Conservation (phyloP, 805 yeast genomes). For the Saccharomycopsis sp. region DNA sequence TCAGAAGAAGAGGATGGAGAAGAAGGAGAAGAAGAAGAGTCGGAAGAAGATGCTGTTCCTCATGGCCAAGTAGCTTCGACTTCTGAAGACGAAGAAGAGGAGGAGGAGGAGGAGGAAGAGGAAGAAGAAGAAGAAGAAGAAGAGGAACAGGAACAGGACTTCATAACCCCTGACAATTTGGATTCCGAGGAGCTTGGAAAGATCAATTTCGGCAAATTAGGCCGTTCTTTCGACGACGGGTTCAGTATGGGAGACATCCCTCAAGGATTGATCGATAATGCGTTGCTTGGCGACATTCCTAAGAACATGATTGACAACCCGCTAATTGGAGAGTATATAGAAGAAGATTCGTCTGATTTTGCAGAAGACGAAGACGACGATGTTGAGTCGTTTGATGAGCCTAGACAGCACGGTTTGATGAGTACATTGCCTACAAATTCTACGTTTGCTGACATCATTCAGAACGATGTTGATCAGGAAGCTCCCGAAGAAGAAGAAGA, state of each 20-base stretch:
- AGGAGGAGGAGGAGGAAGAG: constrained; percentile 9
- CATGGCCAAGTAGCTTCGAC: constrained; percentile 4
- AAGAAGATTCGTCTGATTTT: constrained; percentile 10
- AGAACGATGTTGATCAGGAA: background rate
- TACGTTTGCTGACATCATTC: constrained; percentile 8
- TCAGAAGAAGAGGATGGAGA: constrained; percentile 3
- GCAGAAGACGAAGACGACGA: constrained; percentile 19
- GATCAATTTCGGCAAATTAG: constrained; percentile 7
- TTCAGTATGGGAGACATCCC: constrained; percentile 1
- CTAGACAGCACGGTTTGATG: constrained; percentile 21
- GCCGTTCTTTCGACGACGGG: background rate
- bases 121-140: constrained; percentile 10
- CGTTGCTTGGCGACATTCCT: background rate
- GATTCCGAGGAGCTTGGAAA: constrained; percentile 15
- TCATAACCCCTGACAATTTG: constrained; percentile 12
- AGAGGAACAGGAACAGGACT: constrained; percentile 15
- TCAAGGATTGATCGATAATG: background rate
- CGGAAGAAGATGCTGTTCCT: constrained; percentile 9
- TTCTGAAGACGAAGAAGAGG: constrained; percentile 7
- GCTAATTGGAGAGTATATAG: too few relatives aligned
- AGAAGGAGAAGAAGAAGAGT: constrained; percentile 11
- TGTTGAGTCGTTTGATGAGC: constrained; percentile 21
- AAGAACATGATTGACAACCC: background rate
- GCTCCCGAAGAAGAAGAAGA: background rate
- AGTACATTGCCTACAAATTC: constrained; percentile 21